Evolutionary conservation across 1,139 yeast genomes (phyloP).

Genomic region (Waltiozyma sp.): DNA sequence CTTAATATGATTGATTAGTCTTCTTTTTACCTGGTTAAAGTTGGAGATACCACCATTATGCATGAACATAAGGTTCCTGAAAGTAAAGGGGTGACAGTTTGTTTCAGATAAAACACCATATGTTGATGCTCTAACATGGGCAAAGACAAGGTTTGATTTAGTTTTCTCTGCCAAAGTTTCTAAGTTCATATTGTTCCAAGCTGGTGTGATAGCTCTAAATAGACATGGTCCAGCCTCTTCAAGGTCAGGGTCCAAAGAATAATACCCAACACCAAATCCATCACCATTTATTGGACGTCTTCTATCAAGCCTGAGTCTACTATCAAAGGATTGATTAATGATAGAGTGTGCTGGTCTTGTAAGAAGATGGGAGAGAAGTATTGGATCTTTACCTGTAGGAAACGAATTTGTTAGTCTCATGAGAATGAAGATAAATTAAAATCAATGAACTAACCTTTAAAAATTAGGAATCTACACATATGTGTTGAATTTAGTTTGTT

Average conservation of each 20-base stretch:
- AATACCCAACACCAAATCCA: conserved; percentile 96
- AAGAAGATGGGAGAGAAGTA: conserved; percentile 71
- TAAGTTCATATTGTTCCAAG: conserved; percentile 92
- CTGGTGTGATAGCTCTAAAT: conserved; percentile 91
- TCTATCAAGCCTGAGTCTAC: conserved; percentile 76
- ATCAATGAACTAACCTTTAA: conserved; percentile 28
- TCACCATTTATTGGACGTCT: conserved; percentile 93
- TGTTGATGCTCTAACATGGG: conserved; percentile 93
- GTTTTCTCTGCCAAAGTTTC: conserved; percentile 83
- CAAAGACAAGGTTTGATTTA: conserved; percentile 73
- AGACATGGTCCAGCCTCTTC: conserved; percentile 57
- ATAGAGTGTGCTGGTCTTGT: conserved; percentile 96
- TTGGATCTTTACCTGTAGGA: conserved; percentile 54
- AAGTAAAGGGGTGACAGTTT: conserved; percentile 90
- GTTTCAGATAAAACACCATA: conserved; percentile 91
- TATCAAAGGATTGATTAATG: conserved; percentile 90
- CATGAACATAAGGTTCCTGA: conserved; percentile 86
- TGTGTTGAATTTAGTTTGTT: no score
- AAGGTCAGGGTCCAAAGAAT: conserved; percentile 48
- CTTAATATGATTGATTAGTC: conserved; percentile 55
- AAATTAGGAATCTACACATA: conserved; percentile 51
- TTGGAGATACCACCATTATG: conserved; percentile 88
- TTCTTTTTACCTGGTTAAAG: conserved; percentile 63
- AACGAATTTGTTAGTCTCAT: not conserved
- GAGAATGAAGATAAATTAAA: not conserved